Evolutionary conservation across 441 rosid genomes (phyloP).

Genomic region (Cnidoscolus chayamansa): DNA sequence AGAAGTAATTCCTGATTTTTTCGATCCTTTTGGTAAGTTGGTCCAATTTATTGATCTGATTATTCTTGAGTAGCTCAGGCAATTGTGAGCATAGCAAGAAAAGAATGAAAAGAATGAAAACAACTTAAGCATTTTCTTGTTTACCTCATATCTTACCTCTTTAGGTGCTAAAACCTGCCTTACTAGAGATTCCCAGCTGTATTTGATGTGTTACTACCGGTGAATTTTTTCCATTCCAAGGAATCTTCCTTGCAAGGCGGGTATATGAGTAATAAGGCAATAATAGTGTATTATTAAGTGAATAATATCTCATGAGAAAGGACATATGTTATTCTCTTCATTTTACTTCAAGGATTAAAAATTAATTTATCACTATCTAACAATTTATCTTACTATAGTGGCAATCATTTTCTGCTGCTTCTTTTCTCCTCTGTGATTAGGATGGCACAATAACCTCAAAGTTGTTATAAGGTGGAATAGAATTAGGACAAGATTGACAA

Average conservation of each 20-base stretch:
- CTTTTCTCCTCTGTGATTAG: background rate
- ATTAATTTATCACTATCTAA: background rate
- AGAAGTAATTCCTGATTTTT: background rate
- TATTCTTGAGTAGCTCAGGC: background rate
- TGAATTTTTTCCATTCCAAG: background rate
- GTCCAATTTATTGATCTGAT: background rate
- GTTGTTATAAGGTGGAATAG: conserved; percentile 1
- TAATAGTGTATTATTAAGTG: background rate
- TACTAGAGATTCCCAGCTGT: background rate
- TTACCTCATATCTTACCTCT: background rate
- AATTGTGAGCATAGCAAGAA: no score
- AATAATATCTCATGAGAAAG: background rate
- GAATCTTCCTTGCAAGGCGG: background rate
- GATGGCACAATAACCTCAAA: background rate
- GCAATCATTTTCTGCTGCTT: background rate
- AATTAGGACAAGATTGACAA: background rate
- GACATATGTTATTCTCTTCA: background rate
- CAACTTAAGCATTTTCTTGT: background rate
- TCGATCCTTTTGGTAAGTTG: background rate
- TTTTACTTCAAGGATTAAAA: background rate
- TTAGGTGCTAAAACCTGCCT: conserved; percentile 5
- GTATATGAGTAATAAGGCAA: background rate
- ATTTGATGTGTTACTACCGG: background rate
- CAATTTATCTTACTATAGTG: background rate
- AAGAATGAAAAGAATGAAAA: background rate